phyloP scores from a whole-genome alignment of 441 rosid species.

The Brassica hybrid region DNA sequence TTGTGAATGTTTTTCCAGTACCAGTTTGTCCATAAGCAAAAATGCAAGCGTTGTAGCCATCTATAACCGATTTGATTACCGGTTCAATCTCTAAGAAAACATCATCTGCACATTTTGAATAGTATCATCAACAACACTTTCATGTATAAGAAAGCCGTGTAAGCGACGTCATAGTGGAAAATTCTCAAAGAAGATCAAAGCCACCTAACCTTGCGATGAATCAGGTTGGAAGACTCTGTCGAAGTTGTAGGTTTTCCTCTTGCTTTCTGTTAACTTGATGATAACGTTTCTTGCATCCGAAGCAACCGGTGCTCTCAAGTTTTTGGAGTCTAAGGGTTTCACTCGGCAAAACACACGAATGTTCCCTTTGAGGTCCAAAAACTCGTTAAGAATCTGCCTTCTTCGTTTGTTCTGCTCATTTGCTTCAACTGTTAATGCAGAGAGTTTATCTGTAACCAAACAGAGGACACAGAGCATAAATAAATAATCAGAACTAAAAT shows the following conservation, averaged over 20 bases:
- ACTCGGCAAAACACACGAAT: constrained; percentile 88
- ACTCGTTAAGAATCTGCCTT: constrained; percentile 68
- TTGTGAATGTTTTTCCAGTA: constrained; percentile 82
- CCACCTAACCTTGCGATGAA: constrained; percentile 69
- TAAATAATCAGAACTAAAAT: neutral
- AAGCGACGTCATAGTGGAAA: constrained; percentile 1
- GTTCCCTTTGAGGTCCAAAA: constrained; percentile 81
- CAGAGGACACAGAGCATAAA: constrained; percentile 31
- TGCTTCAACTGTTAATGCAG: constrained; percentile 44
- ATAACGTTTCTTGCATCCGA: constrained; percentile 59
- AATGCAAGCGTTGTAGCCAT: constrained; percentile 89
- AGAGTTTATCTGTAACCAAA: constrained; percentile 57
- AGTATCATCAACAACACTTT: neutral
- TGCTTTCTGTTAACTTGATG: constrained; percentile 50
- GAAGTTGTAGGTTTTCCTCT: constrained; percentile 62
- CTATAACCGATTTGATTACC: constrained; percentile 70
- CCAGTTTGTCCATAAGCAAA: constrained; percentile 91
- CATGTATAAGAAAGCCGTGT: neutral
- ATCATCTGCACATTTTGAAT: constrained; percentile 56
- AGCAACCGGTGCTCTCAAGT: constrained; percentile 48
- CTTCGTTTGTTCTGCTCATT: constrained; percentile 61
- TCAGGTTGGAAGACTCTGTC: constrained; percentile 69
- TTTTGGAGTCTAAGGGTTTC: constrained; percentile 41
- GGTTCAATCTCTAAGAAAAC: constrained; percentile 85
- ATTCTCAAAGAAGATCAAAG: neutral